Percentiles rank a stretch among this genome's conserved stretches.
phyloP scores from a whole-genome alignment of 805 yeast species.

The Ogataea polymorpha region DNA sequence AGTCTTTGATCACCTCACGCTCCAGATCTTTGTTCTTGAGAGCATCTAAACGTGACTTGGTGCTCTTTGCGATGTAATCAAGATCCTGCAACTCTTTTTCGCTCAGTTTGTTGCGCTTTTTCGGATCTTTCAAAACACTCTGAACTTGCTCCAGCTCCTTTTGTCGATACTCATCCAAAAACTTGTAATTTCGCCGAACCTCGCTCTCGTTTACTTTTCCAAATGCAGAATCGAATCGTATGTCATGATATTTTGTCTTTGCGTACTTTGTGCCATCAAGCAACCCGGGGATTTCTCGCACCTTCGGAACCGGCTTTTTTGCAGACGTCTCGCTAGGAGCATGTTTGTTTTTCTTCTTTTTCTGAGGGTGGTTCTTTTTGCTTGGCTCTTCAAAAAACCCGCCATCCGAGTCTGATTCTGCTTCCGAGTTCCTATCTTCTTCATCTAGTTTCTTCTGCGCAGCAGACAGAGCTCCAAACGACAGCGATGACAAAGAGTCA shows the following conservation, averaged over 20 bases:
- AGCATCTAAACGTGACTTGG: slow-evolving; percentile 63
- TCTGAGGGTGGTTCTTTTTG: slow-evolving; percentile 19
- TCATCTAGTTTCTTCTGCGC: slow-evolving; percentile 49
- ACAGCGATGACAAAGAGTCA: slow-evolving; percentile 30
- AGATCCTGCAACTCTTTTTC: slow-evolving; percentile 49
- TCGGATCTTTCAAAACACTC: slow-evolving; percentile 52
- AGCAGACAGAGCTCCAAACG: slow-evolving; percentile 61
- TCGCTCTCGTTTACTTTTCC: slow-evolving; percentile 74
- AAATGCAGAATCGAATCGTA: slow-evolving; percentile 85
- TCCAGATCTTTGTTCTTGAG: slow-evolving; percentile 75
- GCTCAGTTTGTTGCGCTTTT: slow-evolving; percentile 37
- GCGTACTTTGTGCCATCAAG: slow-evolving; percentile 34
- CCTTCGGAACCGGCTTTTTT: slow-evolving; percentile 62
- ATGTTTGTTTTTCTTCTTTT: slow-evolving; percentile 60
- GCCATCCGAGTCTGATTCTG: slow-evolving; percentile 21
- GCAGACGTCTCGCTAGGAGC: slow-evolving; percentile 84
- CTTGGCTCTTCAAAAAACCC: slow-evolving; percentile 39
- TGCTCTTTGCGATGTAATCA: slow-evolving; percentile 56
- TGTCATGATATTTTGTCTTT: slow-evolving; percentile 61
- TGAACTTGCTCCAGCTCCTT: slow-evolving; percentile 65
- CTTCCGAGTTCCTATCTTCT: slow-evolving; percentile 18
- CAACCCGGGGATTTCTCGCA: slow-evolving; percentile 75
- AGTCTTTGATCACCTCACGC: slow-evolving; percentile 56
- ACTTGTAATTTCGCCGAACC: slow-evolving; percentile 75
- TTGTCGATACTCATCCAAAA: slow-evolving; percentile 82